Evolutionary conservation across 495 filamentous ascomycete genomes (phyloP), one percentile per base, ranked within the genome.

Genomic region (Xylaria acuta): DNA sequence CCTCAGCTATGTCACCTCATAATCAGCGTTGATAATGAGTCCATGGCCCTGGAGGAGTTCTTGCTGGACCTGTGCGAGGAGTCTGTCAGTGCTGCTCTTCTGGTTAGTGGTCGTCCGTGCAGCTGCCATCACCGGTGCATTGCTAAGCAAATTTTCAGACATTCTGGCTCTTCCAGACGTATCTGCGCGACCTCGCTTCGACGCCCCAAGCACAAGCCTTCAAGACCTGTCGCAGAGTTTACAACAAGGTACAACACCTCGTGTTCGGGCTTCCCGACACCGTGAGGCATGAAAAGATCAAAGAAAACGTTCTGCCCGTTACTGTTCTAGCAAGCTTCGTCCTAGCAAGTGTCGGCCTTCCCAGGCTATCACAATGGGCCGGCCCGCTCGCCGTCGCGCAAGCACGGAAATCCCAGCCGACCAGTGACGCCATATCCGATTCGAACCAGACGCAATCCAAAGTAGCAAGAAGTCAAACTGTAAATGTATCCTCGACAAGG

Each of bases 81-180:
- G 82, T 93, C 91, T 9, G 92, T 92, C 71, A 93, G 91, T 75
- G 91, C 90, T 56, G 92, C 92, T 59, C 81, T 94, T 72, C 84
- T 93, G 83, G 92, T 93, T 80, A 75, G 89, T 78, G 75, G 71
- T 51, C 54, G 18, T 74, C 54, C 53, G n/a, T 54, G 5, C n/a
- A 60, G 14, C 60, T 59, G 30, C 30, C 32, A 20, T 59, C 27
- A 4, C 5, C 1, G 20, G 70, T 41, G 40, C 54, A 32, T 69
- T 71, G 64, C 77, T 79, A 71, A 79, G 63, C 74, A 70, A 69
- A 65, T 47, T 43, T 27, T 71, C 81, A 94, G 92, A 94, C 92
- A 40, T 94, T 94, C 80, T 94, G 92, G 92, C 85, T 93, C 66
- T 92, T 94, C 82, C 92, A 93, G 81, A 93, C 91, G 41, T 92